Evolutionary conservation across 306 rosid genomes (phyloP), one percentile per base, ranked within the genome.

Genomic region (Macrotyloma uniflorum): DNA sequence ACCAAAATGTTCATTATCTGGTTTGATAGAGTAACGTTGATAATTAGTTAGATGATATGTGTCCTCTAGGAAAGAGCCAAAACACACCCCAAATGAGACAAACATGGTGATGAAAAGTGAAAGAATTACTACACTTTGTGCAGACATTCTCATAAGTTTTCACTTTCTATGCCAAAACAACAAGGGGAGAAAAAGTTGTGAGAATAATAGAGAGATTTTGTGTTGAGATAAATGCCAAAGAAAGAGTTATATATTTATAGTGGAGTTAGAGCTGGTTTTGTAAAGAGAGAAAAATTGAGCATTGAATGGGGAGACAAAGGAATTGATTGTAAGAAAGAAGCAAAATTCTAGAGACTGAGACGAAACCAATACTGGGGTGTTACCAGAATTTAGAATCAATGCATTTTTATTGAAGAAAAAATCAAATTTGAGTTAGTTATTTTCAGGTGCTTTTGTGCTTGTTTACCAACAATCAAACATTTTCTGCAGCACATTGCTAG

Each of bases 381-480:
- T 87, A 58, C 88, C 82, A 72, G 80, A 83, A 32, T 83, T 75
- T 81, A 36, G 71, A 51, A 19, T 70, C 15, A 4, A 38, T 46
- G 15, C 28, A 32, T 19, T 19, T 63, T 33, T 8, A 13, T 19
- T 4, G 1, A 38, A 9, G 24, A 35, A 36, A 53, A 76, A 65
- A 26, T 16, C 6, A 76, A 80, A 8, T n/a, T 8, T 8, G 42
- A 49, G 80, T 69, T 74, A 8, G 79, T 83, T 51, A 71, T 46
- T 74, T 73, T 55, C 13, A 23, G 66, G 65, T 85, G 38, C 10
- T 61, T 8, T 65, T 72, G 84, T 89, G 87, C 76, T 75, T 65
- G 80, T 89, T 83, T 83, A 74, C 88, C 92, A 89, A 86, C 75
- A 59, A 61, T 8, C 64, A 35, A 73, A 50, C 70, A 73, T 49